Evolutionary conservation across 192 early-diverging fungal species (phyloP).

Genomic region (Coemansia sp.): DNA sequence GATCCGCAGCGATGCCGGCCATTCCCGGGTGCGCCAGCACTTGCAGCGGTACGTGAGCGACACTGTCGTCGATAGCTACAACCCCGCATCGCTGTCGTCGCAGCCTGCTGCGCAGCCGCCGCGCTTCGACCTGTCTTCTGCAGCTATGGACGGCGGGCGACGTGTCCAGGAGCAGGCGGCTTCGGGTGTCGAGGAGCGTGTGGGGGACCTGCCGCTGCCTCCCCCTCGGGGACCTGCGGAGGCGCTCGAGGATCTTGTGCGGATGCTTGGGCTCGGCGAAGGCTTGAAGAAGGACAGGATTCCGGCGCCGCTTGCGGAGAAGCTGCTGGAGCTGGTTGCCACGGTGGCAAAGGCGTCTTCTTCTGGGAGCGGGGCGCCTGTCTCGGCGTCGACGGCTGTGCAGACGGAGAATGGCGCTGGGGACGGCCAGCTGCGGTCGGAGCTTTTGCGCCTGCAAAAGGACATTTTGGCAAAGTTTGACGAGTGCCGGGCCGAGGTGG

Average conservation of each 20-base stretch:
- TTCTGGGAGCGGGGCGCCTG: neutral
- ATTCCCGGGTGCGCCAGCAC: slow-evolving; percentile 17
- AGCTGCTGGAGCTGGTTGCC: slow-evolving; percentile 29
- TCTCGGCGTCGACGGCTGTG: slow-evolving; percentile 12
- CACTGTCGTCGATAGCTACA: slow-evolving; percentile 5
- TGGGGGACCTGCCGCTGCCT: too few species aligned
- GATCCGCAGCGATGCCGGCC: slow-evolving; percentile 6
- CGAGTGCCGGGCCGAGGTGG: slow-evolving; percentile 33
- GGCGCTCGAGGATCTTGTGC: neutral
- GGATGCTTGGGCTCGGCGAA: neutral
- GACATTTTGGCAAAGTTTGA: slow-evolving; percentile 33
- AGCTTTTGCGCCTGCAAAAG: slow-evolving; percentile 25
- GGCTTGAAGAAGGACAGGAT: slow-evolving; percentile 3
- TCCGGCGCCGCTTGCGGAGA: slow-evolving; percentile 29
- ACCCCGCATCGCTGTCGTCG: neutral
- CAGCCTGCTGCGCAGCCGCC: neutral
- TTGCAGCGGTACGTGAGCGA: slow-evolving; percentile 24
- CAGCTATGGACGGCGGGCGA: neutral
- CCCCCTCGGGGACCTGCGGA: neutral
- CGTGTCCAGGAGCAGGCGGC: neutral
- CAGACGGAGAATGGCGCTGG: slow-evolving; percentile 7
- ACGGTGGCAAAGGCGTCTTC: slow-evolving; percentile 8
- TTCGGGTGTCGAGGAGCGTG: too few species aligned
- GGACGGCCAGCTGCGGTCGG: slow-evolving; percentile 10
- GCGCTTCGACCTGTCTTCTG: neutral